Base-by-base conservation (phyloP, 2,329 filamentous ascomycete species). In the Sporothrix protearum region DNA sequence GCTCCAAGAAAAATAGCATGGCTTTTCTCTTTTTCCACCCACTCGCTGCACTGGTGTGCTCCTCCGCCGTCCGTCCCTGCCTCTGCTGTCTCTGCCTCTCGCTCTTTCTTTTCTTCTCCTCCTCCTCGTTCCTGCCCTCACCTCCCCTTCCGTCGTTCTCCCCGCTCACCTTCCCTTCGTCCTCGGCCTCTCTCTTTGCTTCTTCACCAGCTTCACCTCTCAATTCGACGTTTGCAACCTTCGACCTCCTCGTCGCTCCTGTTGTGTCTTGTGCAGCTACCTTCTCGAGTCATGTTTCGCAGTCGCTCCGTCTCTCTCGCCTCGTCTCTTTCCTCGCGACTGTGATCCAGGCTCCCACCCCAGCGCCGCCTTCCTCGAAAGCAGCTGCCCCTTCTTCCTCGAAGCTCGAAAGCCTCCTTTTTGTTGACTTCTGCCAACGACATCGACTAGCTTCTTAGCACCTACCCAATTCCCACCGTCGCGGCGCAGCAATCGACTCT, bases 211-310 rank as follows among this genome's bases (percentile, higher is more conserved):
- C 69, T 42, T 57, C 61, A 19, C 25, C 59, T 66, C 33, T 51
- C 61, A 71, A 45, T 71, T 59, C 61, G 33, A 25, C 45, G 16
- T 25, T 49, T 47, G 42, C 42, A 51, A 25, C 28, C 25, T 30
- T 39, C 10, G 22, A 33, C 47, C n/a, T 42, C n/a, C 25, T 8
- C 9, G 30, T 53, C 53, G 16, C 45, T 36, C 16, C 33, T 19
- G 45, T 30, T 12, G 33, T 66, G 28, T 33, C n/a, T 57, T 30
- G 47, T 39, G 59, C 59, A 67, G 61, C 61, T 71, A 22, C 14
- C 42, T 19, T 59, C 28, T 14, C 68, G 71, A 70, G 63, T 71
- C 72, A 73, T 73, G 72, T 42, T 72, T 63, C 64, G 67, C 68
- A 53, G 39, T 47, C 51, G 53, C 69, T 57, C 59, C 59, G 33